A percentile compares a stretch with the other conserved stretches of the same genome.
Conservation (phyloP, 306 rosid genomes). For the Malus fusca region DNA sequence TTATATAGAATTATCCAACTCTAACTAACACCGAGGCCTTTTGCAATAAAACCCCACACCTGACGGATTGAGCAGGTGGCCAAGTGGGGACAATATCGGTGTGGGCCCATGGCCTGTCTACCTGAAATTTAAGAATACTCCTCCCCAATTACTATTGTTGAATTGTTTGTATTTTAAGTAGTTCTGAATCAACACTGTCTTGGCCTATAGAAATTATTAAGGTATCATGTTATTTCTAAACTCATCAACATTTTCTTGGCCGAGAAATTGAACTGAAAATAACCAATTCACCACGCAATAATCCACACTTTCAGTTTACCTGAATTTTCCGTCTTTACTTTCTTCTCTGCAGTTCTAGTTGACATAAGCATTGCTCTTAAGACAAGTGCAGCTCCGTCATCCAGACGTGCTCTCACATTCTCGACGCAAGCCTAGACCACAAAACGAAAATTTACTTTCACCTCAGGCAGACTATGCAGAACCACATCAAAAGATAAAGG, state of each 20-base stretch:
- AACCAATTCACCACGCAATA: background rate
- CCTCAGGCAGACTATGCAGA: slow-evolving; percentile 6
- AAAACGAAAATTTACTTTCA: slow-evolving; percentile 14
- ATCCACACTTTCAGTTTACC: slow-evolving; percentile 36
- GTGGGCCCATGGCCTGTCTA: too few relatives aligned
- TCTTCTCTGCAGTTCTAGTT: slow-evolving; percentile 52
- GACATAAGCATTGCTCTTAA: slow-evolving; percentile 62
- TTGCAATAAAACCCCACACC: too few relatives aligned
- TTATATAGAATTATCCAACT: too few relatives aligned
- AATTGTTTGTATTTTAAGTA: too few relatives aligned
- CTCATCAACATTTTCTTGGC: background rate
- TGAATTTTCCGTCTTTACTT: slow-evolving; percentile 55
- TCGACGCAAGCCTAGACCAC: slow-evolving; percentile 58
- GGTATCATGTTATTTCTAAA: background rate
- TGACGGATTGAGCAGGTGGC: too few relatives aligned
- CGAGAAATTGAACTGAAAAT: background rate
- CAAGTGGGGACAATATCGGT: too few relatives aligned
- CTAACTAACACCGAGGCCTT: too few relatives aligned
- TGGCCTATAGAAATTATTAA: too few relatives aligned
- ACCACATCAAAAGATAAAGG: background rate
- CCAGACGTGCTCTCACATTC: slow-evolving; percentile 59
- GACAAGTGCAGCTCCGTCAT: slow-evolving; percentile 67
- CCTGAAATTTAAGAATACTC: too few relatives aligned
- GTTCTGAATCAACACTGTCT: too few relatives aligned
- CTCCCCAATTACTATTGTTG: too few relatives aligned